phyloP scores from a whole-genome alignment of 2,329 filamentous ascomycete species.

The Pseudogymnoascus sp. region DNA sequence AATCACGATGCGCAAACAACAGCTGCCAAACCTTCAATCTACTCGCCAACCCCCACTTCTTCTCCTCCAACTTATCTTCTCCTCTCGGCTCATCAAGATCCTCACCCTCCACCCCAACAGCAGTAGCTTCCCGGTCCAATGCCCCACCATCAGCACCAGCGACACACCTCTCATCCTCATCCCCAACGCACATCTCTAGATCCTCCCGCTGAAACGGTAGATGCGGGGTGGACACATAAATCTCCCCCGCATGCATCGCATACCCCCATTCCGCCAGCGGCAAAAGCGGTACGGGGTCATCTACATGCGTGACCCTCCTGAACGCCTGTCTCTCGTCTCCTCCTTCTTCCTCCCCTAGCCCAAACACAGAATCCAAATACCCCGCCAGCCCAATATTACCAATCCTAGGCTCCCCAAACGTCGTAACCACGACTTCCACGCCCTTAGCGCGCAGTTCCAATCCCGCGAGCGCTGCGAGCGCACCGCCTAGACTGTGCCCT shows the following conservation, averaged over 20 bases:
- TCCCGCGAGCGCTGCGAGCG: conserved; percentile 78
- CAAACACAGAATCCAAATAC: conserved; percentile 48
- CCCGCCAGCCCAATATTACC: conserved; percentile 49
- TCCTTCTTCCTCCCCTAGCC: not conserved
- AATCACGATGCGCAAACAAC: conserved; percentile 89
- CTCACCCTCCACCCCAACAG: conserved; percentile 38
- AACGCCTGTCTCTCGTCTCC: conserved; percentile 35
- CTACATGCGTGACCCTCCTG: conserved; percentile 73
- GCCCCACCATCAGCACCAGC: conserved; percentile 36
- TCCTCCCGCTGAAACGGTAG: conserved; percentile 63
- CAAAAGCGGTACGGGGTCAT: conserved; percentile 83
- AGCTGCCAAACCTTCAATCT: conserved; percentile 79
- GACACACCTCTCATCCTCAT: conserved; percentile 65
- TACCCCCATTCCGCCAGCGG: conserved; percentile 87
- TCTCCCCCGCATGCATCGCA: conserved; percentile 73
- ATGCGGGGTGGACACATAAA: conserved; percentile 67
- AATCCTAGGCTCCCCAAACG: conserved; percentile 78
- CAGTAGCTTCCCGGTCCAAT: not conserved
- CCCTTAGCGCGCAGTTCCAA: conserved; percentile 70
- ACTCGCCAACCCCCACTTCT: conserved; percentile 28
- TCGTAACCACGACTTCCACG: conserved; percentile 71
- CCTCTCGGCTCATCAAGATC: conserved; percentile 29
- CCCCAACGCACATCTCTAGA: conserved; percentile 62
- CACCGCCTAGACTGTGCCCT: conserved; percentile 85
- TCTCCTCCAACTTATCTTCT: conserved; percentile 8